Base-by-base conservation (phyloP, 441 rosid genomes). In the Sinapis alba region DNA sequence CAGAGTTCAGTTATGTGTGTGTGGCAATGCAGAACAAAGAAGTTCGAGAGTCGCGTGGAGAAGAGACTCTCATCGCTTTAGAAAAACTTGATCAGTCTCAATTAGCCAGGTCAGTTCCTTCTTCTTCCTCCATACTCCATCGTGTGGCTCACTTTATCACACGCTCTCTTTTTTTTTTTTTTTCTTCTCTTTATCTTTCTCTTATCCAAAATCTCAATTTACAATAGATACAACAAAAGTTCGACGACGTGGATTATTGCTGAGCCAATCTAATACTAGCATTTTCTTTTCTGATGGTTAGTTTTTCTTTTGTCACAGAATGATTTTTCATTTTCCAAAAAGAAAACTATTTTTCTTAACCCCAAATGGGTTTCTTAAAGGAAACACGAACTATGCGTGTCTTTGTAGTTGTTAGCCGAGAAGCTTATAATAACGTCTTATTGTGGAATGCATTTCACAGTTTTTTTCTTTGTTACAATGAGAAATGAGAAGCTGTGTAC, bases 91-190 rank as follows among this genome's bases (percentile, higher is more conserved):
- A 47, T 47, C 72, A 12, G 61, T 67, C 56, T 60, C 68, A 59
- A 21, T 74, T 59, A 67, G 62, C 12, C 43, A 24, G 56, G 2
- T 30, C 64, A 62, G 36, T 75, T 63, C 74, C 56, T 47, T 47
- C 8, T 74, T 74, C 68, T 18, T 36, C 62, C 58, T 20, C 79
- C 79, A 68, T 68, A 75, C 79, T 38, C 13, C 63, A 61, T 75
- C 74, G 53, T 76, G 79, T 76, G 79, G 79, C 66, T 76, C 58
- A 7, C 56, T 50, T 50, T 50, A 50, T 50, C 21, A 18, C 56
- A 50, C 56, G 56, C 56, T 16, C 56, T 47, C 1, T 15, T 1
- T 15, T 6, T 45, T 16, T 15, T 7, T 16, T 5, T 45, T 16
- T 47, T 43, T 13, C 5, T 63, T n/a, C 13, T 21, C 20, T 41